Percentiles rank a stretch among this genome's conserved stretches.
phyloP scores from a whole-genome alignment of 225 moss, liverwort and hornwort genomes.

The Rhytidiadelphus loreus region DNA sequence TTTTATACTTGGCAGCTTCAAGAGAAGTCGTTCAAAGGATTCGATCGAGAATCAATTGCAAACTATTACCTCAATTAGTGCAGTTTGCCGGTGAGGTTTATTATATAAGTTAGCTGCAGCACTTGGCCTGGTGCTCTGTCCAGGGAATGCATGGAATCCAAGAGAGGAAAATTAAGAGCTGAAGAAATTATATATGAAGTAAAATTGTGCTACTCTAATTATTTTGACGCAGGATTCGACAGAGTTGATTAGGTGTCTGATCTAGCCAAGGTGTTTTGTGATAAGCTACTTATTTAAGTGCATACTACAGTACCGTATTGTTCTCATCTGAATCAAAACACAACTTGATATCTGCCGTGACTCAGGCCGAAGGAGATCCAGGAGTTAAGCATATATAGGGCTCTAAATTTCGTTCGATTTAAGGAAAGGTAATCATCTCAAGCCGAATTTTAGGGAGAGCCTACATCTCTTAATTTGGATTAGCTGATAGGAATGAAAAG shows the following conservation, averaged over 20 bases:
- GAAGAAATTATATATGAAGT: background rate
- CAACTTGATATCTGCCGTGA: background rate
- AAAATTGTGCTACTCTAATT: background rate
- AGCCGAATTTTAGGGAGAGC: background rate
- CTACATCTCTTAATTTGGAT: background rate
- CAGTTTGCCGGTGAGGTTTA: background rate
- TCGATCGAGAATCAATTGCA: background rate
- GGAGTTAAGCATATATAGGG: too few species aligned
- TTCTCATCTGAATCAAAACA: background rate
- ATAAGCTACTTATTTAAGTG: background rate
- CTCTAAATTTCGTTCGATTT: too few species aligned
- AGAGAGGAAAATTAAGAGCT: background rate
- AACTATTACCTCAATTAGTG: background rate
- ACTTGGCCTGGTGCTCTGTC: background rate
- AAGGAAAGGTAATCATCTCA: background rate
- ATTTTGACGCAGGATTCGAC: background rate
- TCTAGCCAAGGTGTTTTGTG: background rate
- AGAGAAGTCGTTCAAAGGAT: background rate
- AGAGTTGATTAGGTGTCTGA: background rate
- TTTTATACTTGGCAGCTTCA: conserved; percentile 2
- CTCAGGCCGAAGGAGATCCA: background rate
- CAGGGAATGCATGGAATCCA: background rate
- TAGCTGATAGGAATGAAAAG: background rate
- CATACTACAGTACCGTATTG: background rate
- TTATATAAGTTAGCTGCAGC: background rate